A percentile compares a stretch with the other conserved stretches of the same genome.
Conservation (phyloP, 2,329 filamentous ascomycete species). For the Septoria linicola region DNA sequence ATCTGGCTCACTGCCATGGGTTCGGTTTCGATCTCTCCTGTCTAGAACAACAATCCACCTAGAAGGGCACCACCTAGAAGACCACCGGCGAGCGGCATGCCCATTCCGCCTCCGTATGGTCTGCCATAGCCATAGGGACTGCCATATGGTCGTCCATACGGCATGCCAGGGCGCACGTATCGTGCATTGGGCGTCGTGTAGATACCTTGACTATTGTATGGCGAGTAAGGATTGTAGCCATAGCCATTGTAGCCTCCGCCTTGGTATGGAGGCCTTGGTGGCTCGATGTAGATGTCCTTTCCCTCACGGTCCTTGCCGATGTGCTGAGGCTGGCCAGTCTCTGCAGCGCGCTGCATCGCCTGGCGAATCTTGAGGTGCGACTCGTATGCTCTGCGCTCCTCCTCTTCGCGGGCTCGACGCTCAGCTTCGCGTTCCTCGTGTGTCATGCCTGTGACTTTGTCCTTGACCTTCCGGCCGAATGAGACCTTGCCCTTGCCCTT, state of each 20-base stretch:
- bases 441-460: slow-evolving; percentile 58
- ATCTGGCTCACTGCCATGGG: too few relatives aligned
- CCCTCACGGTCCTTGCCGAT: slow-evolving; percentile 56
- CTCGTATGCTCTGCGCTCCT: slow-evolving; percentile 54
- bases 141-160: slow-evolving; percentile 44
- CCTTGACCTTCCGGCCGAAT: slow-evolving; percentile 59
- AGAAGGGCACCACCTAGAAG: slow-evolving; percentile 48
- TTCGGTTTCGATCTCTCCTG: too few relatives aligned
- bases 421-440: slow-evolving; percentile 54
- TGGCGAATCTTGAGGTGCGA: slow-evolving; percentile 52
- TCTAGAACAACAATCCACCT: slow-evolving; percentile 6
- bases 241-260: slow-evolving; percentile 30
- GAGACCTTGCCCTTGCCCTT: slow-evolving; percentile 35
- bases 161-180: slow-evolving; percentile 50
- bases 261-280: slow-evolving; percentile 44
- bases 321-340: slow-evolving; percentile 57
- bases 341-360: slow-evolving; percentile 52
- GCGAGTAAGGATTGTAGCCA: slow-evolving; percentile 36
- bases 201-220: slow-evolving; percentile 27
- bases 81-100: slow-evolving; percentile 43
- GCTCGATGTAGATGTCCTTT: slow-evolving; percentile 59
- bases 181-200: slow-evolving; percentile 52
- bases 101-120: slow-evolving; percentile 45
- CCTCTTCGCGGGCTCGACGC: slow-evolving; percentile 48
- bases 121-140: slow-evolving; percentile 41